Evolutionary conservation across 148 eudicot genomes (phyloP).

Genomic region (Fallopia convolvulus): DNA sequence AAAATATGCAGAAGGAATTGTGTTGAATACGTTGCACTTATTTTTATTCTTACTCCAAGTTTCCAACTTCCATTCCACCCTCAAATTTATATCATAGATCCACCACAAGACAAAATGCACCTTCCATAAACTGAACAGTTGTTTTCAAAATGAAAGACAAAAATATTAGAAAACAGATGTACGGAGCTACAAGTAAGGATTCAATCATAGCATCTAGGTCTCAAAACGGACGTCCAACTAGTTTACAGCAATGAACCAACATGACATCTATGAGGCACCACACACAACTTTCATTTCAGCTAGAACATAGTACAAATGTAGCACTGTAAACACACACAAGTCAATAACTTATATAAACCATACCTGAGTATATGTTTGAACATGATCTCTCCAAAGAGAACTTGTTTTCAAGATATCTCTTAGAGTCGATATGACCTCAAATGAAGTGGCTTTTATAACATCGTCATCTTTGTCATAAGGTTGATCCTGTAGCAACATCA

Average conservation of each 20-base stretch:
- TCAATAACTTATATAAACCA: background rate
- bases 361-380: slow-evolving; percentile 91
- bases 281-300: background rate
- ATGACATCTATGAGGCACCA: background rate
- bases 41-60: background rate
- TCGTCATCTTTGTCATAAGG: slow-evolving; percentile 90
- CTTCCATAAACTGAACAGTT: background rate
- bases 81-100: background rate
- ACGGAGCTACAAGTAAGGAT: background rate
- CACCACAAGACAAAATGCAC: background rate
- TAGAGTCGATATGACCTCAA: slow-evolving; percentile 91
- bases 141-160: background rate
- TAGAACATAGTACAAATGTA: background rate
- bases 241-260: background rate
- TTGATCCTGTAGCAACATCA: slow-evolving; percentile 46
- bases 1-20: background rate
- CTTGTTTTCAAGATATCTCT: slow-evolving; percentile 93
- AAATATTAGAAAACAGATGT: background rate
- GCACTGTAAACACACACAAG: background rate
- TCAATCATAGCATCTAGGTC: background rate
- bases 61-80: background rate
- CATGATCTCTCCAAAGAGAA: slow-evolving; percentile 98
- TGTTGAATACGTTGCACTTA: background rate
- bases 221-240: background rate
- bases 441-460: slow-evolving; percentile 91